Base-by-base conservation (phyloP, 306 rosid species). In the Clitoria ternatea region DNA sequence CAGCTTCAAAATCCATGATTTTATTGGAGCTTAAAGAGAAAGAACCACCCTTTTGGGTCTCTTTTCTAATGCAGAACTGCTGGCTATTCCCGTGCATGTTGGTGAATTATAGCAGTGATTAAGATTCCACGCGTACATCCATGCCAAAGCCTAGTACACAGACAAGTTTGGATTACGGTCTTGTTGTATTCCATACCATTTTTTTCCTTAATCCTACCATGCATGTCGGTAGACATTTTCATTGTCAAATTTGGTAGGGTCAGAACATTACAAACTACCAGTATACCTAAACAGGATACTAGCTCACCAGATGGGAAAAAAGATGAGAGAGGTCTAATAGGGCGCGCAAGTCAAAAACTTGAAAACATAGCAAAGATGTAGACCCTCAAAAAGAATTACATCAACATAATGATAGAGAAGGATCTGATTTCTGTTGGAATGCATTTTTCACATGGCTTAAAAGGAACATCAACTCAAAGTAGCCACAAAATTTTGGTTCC, bases 381-480 rank as follows among this genome's bases (percentile, higher is more conserved):
- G 61, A 32, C 54, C 12, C 70, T 54, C 20, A 71, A 39, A 49
- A 50, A 54, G 10, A 56, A 71, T 3, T 39, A 22, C 37, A 42
- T 30, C 19, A 57, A 60, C 71, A 37, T 54, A 60, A 22, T 39
- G 72, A 66, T 12, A 30, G 32, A 29, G 32, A 56, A 43, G 13
- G 19, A 17, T 5, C 48, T 37, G 7, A 39, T 64, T 64, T 65
- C 55, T 64, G 49, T 30, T 50, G 36, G 30, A 27, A 61, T 52
- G 62, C 81, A 74, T 74, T 74, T 84, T 71, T 78, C 82, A 71
- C 84, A 71, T 70, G 83, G 37, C 55, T 55, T 5, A 29, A 68
- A 74, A 50, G 54, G 22, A 61, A 14, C 36, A 61, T 52, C 60
- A 36, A 42, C 61, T 69, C 26, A 4, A 9, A 17, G 40, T 54